Base-by-base conservation (phyloP, 164 flowering plant genomes). In the Tetrastigma voinierianum region DNA sequence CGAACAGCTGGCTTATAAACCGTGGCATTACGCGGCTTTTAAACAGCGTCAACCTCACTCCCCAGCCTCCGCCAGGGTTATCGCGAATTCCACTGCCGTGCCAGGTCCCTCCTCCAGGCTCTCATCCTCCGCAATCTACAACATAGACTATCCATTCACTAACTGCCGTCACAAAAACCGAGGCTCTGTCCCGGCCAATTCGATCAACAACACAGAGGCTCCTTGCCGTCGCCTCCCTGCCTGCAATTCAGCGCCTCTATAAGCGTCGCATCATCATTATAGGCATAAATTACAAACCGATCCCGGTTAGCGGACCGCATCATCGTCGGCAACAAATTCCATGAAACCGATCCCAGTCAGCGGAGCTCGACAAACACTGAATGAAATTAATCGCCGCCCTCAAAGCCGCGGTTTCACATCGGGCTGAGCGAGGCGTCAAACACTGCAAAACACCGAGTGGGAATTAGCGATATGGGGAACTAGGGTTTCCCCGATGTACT, bases 41-140 rank as follows among this genome's bases (percentile, higher is more conserved):
- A n/a, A n/a, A n/a, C 82, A 98, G 74, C 95, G 93, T 93, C 99
- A 96, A 93, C 44, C 99, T 98, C 93, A 71, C 81, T 96, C 98
- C 71, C 99, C 80, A 0, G 99, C 99, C 76, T 96, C 99, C 0
- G 99, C 95, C 7, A 96, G 84, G 0, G 98, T 96, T 46, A 96
- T 88, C 45, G 93, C 96, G 51, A 96, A 96, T 76, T 96, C 99
- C 45, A 96, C 78, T 0, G 99, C 99, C 54, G 59, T 96, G 99
- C 20, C 98, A 59, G 0, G 99, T 96, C 97, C 97, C 64, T 96
- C 99, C 58, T 96, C 98, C 52, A 96, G 66, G 4, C 82, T 73
- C 43, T 89, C 91, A 0, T 97, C 99, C 85, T 96, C 99, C 0
- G 93, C 98, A 70, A 96, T 90, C 80, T 93, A 98, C 66, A 96